These are phyloP conservation scores for Deinandra increscens DNA, from an alignment of 129 eudicot species.

Conservation along the genomic window DNA sequence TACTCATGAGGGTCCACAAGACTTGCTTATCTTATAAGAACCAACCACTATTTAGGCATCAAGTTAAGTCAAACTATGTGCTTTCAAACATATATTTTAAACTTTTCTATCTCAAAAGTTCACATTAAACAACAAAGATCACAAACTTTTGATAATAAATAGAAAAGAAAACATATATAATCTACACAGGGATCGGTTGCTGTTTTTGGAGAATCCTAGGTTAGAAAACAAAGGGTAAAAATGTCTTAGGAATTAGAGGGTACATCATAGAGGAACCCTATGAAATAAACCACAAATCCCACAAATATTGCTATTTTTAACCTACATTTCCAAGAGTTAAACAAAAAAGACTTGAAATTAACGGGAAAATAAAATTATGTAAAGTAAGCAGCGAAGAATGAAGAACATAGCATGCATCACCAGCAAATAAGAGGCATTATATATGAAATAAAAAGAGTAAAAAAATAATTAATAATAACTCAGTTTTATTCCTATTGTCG, in stretches of 20 bases:
- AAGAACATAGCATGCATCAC: conserved; percentile 25
- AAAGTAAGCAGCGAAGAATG: conserved; percentile 9
- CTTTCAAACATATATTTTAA: background rate
- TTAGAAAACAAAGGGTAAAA: conserved; percentile 9
- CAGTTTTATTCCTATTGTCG: background rate
- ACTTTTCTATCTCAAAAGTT: conserved; percentile 24
- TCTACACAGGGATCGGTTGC: background rate
- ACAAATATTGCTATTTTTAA: conserved; percentile 4
- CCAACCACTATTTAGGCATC: background rate
- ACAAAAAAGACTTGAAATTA: background rate
- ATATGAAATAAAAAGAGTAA: background rate
- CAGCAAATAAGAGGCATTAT: background rate
- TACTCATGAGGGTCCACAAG: conserved; percentile 17
- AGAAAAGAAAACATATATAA: conserved; percentile 2
- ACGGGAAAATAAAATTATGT: conserved; percentile 3
- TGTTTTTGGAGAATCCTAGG: conserved; percentile 28
- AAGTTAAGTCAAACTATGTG: conserved; percentile 6
- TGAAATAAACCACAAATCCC: background rate
- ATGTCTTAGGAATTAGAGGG: background rate
- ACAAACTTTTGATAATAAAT: conserved; percentile 8
- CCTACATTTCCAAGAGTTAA: conserved; percentile 32
- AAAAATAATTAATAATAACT: background rate
- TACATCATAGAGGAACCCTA: conserved; percentile 4
- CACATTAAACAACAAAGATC: conserved; percentile 12
- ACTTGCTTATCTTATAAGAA: conserved; percentile 13